These are phyloP conservation scores for Torrubiella hemipterigena DNA, from an alignment of 2,329 filamentous ascomycete species.

Conservation along the genomic window DNA sequence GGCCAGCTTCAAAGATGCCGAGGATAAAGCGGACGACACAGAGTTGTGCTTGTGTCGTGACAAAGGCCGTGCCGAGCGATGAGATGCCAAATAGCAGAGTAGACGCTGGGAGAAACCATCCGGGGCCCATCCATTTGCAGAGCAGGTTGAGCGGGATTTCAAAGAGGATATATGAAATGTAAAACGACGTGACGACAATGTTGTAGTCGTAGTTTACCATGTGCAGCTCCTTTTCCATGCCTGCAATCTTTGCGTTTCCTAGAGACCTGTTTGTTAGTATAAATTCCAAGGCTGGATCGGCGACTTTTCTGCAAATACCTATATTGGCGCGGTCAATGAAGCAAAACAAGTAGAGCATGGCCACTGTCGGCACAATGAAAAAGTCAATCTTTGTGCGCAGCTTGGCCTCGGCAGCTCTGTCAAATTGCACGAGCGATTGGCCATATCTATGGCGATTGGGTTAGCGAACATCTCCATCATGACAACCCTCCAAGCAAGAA, in stretches of 20 bases:
- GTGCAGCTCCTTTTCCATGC: slow-evolving; percentile 48
- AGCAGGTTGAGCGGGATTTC: slow-evolving; percentile 57
- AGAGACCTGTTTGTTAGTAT: not conserved
- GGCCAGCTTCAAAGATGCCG: slow-evolving; percentile 59
- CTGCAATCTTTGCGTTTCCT: slow-evolving; percentile 59
- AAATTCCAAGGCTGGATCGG: too few species aligned
- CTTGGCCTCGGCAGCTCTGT: slow-evolving; percentile 41
- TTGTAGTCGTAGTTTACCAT: slow-evolving; percentile 58
- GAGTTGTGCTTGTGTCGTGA: slow-evolving; percentile 35
- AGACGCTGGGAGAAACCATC: slow-evolving; percentile 55
- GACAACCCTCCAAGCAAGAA: too few species aligned
- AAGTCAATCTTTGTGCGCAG: slow-evolving; percentile 55
- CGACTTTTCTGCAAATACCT: too few species aligned
- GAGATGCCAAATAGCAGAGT: slow-evolving; percentile 51
- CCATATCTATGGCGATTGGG: slow-evolving; percentile 26
- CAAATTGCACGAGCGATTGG: slow-evolving; percentile 37
- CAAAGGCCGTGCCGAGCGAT: slow-evolving; percentile 55
- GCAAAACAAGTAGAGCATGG: slow-evolving; percentile 58
- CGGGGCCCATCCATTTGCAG: slow-evolving; percentile 61
- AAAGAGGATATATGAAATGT: slow-evolving; percentile 61
- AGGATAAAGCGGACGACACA: slow-evolving; percentile 56
- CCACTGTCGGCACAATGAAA: slow-evolving; percentile 52
- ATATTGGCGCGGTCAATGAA: slow-evolving; percentile 68
- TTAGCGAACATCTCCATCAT: not conserved
- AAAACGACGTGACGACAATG: slow-evolving; percentile 54